phyloP scores from a whole-genome alignment of 2,329 filamentous ascomycete genomes.

The Nigrospora osmanthi region DNA sequence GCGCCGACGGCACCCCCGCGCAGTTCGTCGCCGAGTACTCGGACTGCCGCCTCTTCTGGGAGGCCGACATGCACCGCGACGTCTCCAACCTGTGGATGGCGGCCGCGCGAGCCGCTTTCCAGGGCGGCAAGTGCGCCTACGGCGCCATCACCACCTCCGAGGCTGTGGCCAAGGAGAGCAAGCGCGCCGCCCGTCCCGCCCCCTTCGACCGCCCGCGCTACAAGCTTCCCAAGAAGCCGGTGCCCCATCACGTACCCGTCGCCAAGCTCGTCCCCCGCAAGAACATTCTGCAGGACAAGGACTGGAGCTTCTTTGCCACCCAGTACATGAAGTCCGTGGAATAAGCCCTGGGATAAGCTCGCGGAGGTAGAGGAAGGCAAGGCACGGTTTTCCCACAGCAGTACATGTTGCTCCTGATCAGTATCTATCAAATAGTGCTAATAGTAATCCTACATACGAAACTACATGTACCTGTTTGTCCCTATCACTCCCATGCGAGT shows the following conservation, averaged over 20 bases:
- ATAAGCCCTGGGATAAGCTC: not conserved
- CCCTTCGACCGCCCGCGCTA: conserved; percentile 13
- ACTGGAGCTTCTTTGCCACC: conserved; percentile 11
- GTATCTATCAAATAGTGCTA: no score
- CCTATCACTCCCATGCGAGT: no score
- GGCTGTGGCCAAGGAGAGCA: conserved; percentile 5
- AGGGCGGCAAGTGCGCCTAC: conserved; percentile 29
- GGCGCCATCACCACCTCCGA: conserved; percentile 19
- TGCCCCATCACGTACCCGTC: conserved; percentile 1
- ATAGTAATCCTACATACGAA: no score
- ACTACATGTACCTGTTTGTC: no score
- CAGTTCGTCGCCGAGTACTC: conserved; percentile 39
- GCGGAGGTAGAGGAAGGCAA: no score
- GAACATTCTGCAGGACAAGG: conserved; percentile 8
- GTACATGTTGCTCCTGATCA: no score
- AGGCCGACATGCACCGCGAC: conserved; percentile 37
- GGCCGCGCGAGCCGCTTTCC: conserved; percentile 29
- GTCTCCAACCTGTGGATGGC: conserved; percentile 39
- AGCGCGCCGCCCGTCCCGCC: conserved; percentile 3
- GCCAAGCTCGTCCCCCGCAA: conserved; percentile 2
- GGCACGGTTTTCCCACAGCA: no score
- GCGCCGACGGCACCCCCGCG: conserved; percentile 32
- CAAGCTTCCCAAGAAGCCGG: conserved; percentile 6
- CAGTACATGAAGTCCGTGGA: conserved; percentile 8
- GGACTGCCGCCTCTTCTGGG: conserved; percentile 45